Evolutionary conservation across 768 basidiomycete genomes (phyloP).

Genomic region (Suillus subluteus): DNA sequence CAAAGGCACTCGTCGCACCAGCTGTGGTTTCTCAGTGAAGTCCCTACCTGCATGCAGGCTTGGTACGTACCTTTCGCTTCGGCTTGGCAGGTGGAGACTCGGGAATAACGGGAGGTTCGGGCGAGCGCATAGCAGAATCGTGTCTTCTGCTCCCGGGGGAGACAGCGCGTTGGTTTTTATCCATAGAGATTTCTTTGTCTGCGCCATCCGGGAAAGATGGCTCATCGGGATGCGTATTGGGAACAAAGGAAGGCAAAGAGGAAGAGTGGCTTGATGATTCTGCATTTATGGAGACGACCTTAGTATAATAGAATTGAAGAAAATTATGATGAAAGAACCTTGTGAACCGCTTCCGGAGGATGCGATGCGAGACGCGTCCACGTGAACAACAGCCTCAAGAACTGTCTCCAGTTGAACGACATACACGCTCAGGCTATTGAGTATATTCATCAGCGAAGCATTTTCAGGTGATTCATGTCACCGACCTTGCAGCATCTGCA

Average conservation of each 20-base stretch:
- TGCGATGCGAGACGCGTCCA: constrained; percentile 38
- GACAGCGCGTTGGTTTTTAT: constrained; percentile 11
- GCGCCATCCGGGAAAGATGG: constrained; percentile 40
- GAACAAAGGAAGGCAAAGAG: constrained; percentile 51
- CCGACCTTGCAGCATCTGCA: constrained; percentile 55
- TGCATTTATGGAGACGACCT: constrained; percentile 3
- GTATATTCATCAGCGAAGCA: constrained; percentile 14
- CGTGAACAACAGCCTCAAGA: constrained; percentile 50
- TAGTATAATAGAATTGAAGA: neutral
- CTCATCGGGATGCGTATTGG: constrained; percentile 57
- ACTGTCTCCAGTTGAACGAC: constrained; percentile 52
- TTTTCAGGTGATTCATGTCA: constrained; percentile 5
- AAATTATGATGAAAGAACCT: constrained; percentile 18
- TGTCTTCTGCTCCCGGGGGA: constrained; percentile 21
- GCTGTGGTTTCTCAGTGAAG: neutral
- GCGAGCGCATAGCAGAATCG: constrained; percentile 16
- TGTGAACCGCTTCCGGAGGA: constrained; percentile 18
- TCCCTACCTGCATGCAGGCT: neutral
- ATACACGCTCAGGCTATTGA: constrained; percentile 41
- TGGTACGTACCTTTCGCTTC: constrained; percentile 37
- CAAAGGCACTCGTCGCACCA: constrained; percentile 7
- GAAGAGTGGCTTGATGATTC: constrained; percentile 30
- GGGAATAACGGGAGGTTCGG: constrained; percentile 22
- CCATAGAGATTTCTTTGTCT: constrained; percentile 6
- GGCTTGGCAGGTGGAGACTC: constrained; percentile 27